Conservation (phyloP, 1,139 yeast species). For the Lodderomyces jiufengensis region DNA sequence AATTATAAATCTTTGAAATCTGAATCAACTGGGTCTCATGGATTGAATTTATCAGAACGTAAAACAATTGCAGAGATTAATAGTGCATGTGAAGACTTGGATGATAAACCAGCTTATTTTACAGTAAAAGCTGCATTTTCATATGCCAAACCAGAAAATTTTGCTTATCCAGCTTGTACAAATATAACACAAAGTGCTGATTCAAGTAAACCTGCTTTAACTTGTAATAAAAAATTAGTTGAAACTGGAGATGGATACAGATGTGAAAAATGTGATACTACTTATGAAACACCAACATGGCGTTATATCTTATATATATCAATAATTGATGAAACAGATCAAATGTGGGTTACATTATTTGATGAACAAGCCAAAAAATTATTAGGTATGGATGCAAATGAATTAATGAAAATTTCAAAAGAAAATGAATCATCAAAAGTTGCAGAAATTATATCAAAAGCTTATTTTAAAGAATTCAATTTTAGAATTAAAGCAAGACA, state of each 20-base stretch:
- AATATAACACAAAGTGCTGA: constrained; percentile 28
- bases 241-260: constrained; percentile 73
- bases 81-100: constrained; percentile 49
- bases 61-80: constrained; percentile 61
- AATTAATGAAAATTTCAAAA: constrained; percentile 52
- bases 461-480: constrained; percentile 64
- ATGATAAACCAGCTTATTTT: constrained; percentile 78
- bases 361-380: constrained; percentile 77
- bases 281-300: constrained; percentile 65
- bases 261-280: constrained; percentile 85
- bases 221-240: constrained; percentile 78
- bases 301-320: constrained; percentile 74
- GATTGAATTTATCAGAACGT: constrained; percentile 40
- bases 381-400: constrained; percentile 68
- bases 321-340: constrained; percentile 76
- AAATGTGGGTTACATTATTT: constrained; percentile 82
- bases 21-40: constrained; percentile 19
- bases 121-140: constrained; percentile 69
- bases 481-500: constrained; percentile 80
- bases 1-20: constrained; percentile 58
- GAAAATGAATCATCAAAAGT: constrained; percentile 43
- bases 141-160: constrained; percentile 67
- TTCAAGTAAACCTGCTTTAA: constrained; percentile 17
- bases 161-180: constrained; percentile 90
- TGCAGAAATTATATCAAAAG: constrained; percentile 45